These are phyloP conservation scores for Penicillium lividum DNA, from an alignment of 495 filamentous ascomycete species.

Conservation along the genomic window DNA sequence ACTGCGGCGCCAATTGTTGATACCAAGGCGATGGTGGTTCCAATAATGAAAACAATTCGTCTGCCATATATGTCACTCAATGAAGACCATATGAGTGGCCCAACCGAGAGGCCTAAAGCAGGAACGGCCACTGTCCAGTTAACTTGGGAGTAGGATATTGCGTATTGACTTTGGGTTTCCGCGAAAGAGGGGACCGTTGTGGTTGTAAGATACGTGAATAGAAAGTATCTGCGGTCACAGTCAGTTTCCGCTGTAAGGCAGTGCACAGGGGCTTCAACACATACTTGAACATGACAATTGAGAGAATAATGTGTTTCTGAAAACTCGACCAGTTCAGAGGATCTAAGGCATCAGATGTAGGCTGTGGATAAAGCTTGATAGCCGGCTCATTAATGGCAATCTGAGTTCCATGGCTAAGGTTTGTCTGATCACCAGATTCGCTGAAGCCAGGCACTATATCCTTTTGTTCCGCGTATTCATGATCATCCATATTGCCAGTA, in stretches of 20 bases:
- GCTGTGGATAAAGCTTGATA: slow-evolving; percentile 45
- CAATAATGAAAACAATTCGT: slow-evolving; percentile 53
- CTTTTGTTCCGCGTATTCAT: background rate
- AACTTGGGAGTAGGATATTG: slow-evolving; percentile 51
- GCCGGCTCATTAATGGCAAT: slow-evolving; percentile 12
- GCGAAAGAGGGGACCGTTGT: slow-evolving; percentile 61
- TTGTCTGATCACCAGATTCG: background rate
- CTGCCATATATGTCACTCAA: slow-evolving; percentile 61
- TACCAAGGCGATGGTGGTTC: slow-evolving; percentile 54
- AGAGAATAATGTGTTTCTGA: slow-evolving; percentile 54
- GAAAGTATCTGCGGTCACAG: slow-evolving; percentile 52
- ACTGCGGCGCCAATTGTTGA: slow-evolving; percentile 55
- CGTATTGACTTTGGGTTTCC: slow-evolving; percentile 51
- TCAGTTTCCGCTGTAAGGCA: background rate
- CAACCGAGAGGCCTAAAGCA: slow-evolving; percentile 57
- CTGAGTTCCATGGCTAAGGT: slow-evolving; percentile 13
- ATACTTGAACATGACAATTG: slow-evolving; percentile 60
- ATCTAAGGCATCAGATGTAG: slow-evolving; percentile 56
- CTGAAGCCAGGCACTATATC: background rate
- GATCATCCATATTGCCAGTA: background rate
- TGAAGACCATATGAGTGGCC: slow-evolving; percentile 60
- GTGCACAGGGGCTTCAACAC: slow-evolving; percentile 3
- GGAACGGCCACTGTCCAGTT: slow-evolving; percentile 68
- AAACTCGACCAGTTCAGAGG: slow-evolving; percentile 57
- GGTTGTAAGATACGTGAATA: slow-evolving; percentile 66